Evolutionary conservation across 768 basidiomycete species (phyloP).

Genomic region (Pleurotus giganteus): DNA sequence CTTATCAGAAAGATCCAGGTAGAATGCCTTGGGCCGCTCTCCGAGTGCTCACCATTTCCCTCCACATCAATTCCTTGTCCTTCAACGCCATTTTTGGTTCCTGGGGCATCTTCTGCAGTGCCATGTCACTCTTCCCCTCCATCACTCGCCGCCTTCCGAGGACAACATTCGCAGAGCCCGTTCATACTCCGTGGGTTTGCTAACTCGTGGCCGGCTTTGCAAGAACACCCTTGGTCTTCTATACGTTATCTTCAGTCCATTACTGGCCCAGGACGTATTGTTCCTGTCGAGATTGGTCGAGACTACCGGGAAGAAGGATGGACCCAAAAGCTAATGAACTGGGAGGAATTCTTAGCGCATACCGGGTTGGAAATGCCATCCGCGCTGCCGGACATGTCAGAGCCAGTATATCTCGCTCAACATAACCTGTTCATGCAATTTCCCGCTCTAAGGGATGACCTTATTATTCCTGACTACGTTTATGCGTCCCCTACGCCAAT

Average conservation of each 20-base stretch:
- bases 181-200: conserved; percentile 74
- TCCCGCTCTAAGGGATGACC: conserved; percentile 70
- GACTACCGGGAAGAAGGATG: conserved; percentile 43
- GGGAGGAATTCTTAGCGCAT: conserved; percentile 69
- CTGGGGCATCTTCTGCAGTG: conserved; percentile 24
- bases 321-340: conserved; percentile 76
- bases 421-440: conserved; percentile 86
- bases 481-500: conserved; percentile 56
- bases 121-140: conserved; percentile 47
- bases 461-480: conserved; percentile 85
- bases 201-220: conserved; percentile 76
- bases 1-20: conserved; percentile 64
- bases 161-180: conserved; percentile 43
- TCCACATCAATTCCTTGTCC: conserved; percentile 11
- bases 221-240: conserved; percentile 67
- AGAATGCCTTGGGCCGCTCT: conserved; percentile 17
- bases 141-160: conserved; percentile 55
- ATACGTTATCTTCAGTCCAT: conserved; percentile 64
- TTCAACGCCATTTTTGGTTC: conserved; percentile 20
- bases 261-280: conserved; percentile 78
- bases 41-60: conserved; percentile 1
- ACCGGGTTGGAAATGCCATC: conserved; percentile 28
- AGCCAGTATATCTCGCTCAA: conserved; percentile 80
- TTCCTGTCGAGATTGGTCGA: conserved; percentile 38
- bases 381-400: conserved; percentile 18